Percentiles rank a stretch among this genome's conserved stretches.
Conservation (phyloP, 1,284 basidiomycete genomes). For the Ganoderma lucidum region DNA sequence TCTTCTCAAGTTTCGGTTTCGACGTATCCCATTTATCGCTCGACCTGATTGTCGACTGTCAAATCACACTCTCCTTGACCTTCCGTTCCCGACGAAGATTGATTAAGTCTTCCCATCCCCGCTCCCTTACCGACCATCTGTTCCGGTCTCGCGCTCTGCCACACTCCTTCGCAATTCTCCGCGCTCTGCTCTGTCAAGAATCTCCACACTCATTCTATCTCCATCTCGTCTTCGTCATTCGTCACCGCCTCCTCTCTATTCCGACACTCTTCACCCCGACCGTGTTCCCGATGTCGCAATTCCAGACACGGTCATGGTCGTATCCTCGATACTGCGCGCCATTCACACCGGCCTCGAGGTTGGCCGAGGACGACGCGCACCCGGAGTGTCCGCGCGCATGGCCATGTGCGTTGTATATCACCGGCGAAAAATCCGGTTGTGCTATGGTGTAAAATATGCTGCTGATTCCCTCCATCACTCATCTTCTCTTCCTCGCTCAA, state of each 20-base stretch:
- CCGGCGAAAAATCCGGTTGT: slow-evolving; percentile 33
- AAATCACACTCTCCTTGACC: slow-evolving; percentile 24
- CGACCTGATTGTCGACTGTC: slow-evolving; percentile 12
- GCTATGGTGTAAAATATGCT: slow-evolving; percentile 33
- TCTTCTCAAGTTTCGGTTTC: neutral
- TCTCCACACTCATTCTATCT: slow-evolving; percentile 13
- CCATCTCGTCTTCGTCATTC: slow-evolving; percentile 1
- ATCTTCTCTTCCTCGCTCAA: slow-evolving; percentile 5
- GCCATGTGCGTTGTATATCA: slow-evolving; percentile 28
- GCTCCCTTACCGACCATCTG: slow-evolving; percentile 10
- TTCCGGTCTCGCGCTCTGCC: slow-evolving; percentile 10
- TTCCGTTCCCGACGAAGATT: slow-evolving; percentile 20
- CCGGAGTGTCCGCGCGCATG: slow-evolving; percentile 18
- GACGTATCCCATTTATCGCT: neutral
- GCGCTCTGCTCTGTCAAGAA: neutral
- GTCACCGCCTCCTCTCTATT: slow-evolving; percentile 3
- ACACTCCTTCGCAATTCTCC: slow-evolving; percentile 16
- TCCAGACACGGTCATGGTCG: slow-evolving; percentile 5
- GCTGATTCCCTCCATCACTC: neutral
- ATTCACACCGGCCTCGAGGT: neutral
- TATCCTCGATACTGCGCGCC: slow-evolving; percentile 7
- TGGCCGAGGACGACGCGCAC: neutral
- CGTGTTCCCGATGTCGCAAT: neutral
- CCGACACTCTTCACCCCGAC: slow-evolving; percentile 1
- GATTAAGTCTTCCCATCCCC: slow-evolving; percentile 5